Evolutionary conservation across 208 protist genomes (phyloP).

Genomic region (Willaertia magna): DNA sequence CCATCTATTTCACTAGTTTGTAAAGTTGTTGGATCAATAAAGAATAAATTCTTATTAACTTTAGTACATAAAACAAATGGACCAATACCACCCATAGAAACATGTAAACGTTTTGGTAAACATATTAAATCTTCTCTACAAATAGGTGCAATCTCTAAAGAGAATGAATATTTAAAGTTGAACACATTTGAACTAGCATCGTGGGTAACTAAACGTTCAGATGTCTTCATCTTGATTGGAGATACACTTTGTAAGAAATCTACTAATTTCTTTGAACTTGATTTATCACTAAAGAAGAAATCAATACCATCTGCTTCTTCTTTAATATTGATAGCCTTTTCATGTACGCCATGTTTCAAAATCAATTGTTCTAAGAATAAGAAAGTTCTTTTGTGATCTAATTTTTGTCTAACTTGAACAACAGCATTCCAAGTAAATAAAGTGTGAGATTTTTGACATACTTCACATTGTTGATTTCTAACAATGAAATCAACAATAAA

Average conservation of each 20-base stretch:
- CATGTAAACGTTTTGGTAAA: constrained; percentile 69
- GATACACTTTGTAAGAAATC: constrained; percentile 82
- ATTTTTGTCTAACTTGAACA: constrained; percentile 96
- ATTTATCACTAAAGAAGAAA: constrained; percentile 92
- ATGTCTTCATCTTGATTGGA: constrained; percentile 48
- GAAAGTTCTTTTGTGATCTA: constrained; percentile 96
- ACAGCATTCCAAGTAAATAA: constrained; percentile 90
- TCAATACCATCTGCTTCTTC: constrained; percentile 89
- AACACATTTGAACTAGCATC: constrained; percentile 95
- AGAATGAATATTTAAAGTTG: constrained; percentile 93
- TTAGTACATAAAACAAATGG: constrained; percentile 82
- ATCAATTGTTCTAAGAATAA: constrained; percentile 97
- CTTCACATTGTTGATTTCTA: constrained; percentile 83
- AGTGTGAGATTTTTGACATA: constrained; percentile 85
- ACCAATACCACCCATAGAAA: constrained; percentile 61
- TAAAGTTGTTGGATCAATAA: constrained; percentile 88
- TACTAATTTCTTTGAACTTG: constrained; percentile 87
- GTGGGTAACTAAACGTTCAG: constrained; percentile 88
- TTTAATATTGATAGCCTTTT: constrained; percentile 84
- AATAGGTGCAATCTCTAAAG: constrained; percentile 91
- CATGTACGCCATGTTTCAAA: constrained; percentile 87
- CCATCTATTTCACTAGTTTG: constrained; percentile 70
- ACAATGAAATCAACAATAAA: constrained; percentile 95
- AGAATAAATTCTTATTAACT: constrained; percentile 79
- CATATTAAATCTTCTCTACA: constrained; percentile 86